phyloP scores from a whole-genome alignment of 805 yeast genomes.

The Yueomyces sinensis region DNA sequence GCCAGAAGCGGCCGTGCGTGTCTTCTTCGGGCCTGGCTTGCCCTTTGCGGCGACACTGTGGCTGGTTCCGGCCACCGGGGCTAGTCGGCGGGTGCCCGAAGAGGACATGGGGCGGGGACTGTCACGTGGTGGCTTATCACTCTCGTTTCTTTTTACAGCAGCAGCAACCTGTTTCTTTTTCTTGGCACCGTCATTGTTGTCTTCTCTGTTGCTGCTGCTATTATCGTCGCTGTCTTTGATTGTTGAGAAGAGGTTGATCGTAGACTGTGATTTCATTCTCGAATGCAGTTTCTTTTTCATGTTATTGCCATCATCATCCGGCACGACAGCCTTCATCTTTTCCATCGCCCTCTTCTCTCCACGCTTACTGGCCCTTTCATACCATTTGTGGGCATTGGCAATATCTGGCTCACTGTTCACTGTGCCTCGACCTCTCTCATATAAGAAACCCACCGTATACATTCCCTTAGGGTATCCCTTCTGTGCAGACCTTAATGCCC shows the following conservation, averaged over 20 bases:
- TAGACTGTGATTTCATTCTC: too few species aligned
- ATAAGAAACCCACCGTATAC: conserved; percentile 70
- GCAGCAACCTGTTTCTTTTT: too few species aligned
- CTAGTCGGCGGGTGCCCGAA: too few species aligned
- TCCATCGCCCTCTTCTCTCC: conserved; percentile 39
- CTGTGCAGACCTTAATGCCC: conserved; percentile 84
- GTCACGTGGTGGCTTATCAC: too few species aligned
- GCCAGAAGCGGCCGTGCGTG: not conserved
- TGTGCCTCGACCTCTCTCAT: conserved; percentile 72
- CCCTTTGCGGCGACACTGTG: not conserved
- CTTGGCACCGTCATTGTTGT: too few species aligned
- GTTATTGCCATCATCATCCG: too few species aligned
- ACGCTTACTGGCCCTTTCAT: conserved; percentile 52
- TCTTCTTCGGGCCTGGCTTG: not conserved
- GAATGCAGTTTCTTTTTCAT: too few species aligned
- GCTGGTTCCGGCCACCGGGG: not conserved
- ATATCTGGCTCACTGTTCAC: conserved; percentile 48
- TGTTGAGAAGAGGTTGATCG: too few species aligned
- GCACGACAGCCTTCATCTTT: conserved; percentile 19
- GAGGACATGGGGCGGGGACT: too few species aligned
- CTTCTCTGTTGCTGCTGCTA: too few species aligned
- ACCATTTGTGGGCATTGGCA: conserved; percentile 60
- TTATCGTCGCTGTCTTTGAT: too few species aligned
- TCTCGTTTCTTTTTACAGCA: too few species aligned
- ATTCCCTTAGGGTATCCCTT: conserved; percentile 71